These are phyloP conservation scores for Leccinum ponderosum DNA, from an alignment of 1,284 basidiomycete species.

Conservation along the genomic window DNA sequence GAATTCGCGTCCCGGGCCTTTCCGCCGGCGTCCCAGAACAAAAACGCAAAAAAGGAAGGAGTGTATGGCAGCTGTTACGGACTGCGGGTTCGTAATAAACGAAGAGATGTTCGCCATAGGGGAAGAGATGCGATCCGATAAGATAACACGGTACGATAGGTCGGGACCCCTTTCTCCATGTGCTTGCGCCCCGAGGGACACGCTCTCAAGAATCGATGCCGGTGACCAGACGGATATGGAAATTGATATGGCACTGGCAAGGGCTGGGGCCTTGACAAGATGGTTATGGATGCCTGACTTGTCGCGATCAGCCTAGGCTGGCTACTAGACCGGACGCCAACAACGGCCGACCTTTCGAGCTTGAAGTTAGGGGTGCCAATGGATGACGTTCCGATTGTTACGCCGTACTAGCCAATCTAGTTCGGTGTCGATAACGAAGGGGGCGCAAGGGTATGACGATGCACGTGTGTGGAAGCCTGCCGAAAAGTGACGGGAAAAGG, in stretches of 20 bases:
- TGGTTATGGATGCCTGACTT: background rate
- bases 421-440: background rate
- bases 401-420: conserved; percentile 2
- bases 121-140: conserved; percentile 16
- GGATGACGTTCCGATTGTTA: conserved; percentile 4
- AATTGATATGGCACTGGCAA: background rate
- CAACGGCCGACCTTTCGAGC: background rate
- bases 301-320: conserved; percentile 3
- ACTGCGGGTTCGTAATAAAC: background rate
- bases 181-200: conserved; percentile 10
- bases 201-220: conserved; percentile 10
- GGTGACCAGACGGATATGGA: conserved; percentile 3
- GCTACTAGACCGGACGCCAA: background rate
- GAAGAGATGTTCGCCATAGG: background rate
- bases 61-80: background rate
- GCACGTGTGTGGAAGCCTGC: conserved; percentile 7
- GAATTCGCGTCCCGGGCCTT: conserved; percentile 3
- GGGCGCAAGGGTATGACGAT: background rate
- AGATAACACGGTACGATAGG: conserved; percentile 16
- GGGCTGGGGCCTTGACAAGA: background rate
- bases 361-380: background rate
- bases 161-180: background rate
- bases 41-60: background rate
- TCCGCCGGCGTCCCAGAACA: conserved; percentile 1
- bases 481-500: background rate